Percentiles rank a stretch among this genome's conserved stretches.
Conservation (phyloP, 2,329 filamentous ascomycete genomes). For the Phoma sp. region DNA sequence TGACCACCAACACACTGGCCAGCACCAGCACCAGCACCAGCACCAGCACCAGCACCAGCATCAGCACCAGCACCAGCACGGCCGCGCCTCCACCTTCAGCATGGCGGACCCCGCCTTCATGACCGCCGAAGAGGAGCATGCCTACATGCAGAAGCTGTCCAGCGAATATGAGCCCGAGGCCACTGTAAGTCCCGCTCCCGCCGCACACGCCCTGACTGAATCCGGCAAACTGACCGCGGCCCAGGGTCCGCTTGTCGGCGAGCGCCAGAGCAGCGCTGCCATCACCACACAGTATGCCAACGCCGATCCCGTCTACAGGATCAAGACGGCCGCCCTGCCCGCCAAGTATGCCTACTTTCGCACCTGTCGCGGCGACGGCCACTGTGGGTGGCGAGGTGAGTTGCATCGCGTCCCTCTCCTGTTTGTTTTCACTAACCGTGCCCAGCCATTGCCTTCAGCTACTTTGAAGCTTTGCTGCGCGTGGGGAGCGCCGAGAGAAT, state of each 20-base stretch:
- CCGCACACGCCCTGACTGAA: slow-evolving; percentile 19
- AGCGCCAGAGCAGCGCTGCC: slow-evolving; percentile 75
- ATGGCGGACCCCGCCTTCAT: slow-evolving; percentile 49
- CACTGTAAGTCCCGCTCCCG: slow-evolving; percentile 54
- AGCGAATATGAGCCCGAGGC: slow-evolving; percentile 65
- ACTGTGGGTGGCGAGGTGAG: slow-evolving; percentile 97
- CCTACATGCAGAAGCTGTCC: slow-evolving; percentile 67
- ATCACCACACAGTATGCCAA: slow-evolving; percentile 88
- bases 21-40: slow-evolving; percentile 42
- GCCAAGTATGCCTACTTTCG: slow-evolving; percentile 87
- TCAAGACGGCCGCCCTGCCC: slow-evolving; percentile 85
- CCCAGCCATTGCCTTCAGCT: slow-evolving; percentile 87
- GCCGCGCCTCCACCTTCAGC: slow-evolving; percentile 35
- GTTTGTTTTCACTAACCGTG: slow-evolving; percentile 34
- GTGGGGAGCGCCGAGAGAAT: slow-evolving; percentile 69
- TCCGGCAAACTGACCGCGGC: slow-evolving; percentile 29
- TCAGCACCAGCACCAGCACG: slow-evolving; percentile 42
- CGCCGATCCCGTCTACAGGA: slow-evolving; percentile 82
- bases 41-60: slow-evolving; percentile 43
- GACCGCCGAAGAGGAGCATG: slow-evolving; percentile 61
- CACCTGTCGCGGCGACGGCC: slow-evolving; percentile 87
- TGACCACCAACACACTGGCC: slow-evolving; percentile 42
- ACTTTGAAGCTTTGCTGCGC: slow-evolving; percentile 84
- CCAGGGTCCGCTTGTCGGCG: slow-evolving; percentile 83
- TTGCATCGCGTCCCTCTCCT: slow-evolving; percentile 12